A percentile compares a stretch with the other conserved stretches of the same genome.
These are phyloP conservation scores for Cenchrus americanus DNA, from an alignment of 176 grass and related monocot species.

Conservation along the genomic window DNA sequence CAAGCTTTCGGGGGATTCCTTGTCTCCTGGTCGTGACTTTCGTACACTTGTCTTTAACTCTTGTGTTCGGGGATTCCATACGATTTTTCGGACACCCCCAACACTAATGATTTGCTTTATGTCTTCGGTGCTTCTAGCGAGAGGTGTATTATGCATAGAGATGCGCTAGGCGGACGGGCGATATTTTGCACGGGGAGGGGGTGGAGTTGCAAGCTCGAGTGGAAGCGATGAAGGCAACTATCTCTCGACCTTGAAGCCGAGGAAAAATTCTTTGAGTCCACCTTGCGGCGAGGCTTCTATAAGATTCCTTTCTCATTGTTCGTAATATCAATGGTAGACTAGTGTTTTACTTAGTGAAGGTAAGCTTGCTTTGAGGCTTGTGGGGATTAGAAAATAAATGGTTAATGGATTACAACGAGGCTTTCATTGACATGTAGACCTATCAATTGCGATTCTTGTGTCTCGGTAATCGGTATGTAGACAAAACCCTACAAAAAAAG, in stretches of 20 bases:
- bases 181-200: conserved; percentile 77
- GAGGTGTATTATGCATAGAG: conserved; percentile 83
- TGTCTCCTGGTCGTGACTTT: no score
- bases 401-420: neutral
- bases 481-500: neutral
- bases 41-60: no score
- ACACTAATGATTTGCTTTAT: conserved; percentile 30
- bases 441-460: neutral
- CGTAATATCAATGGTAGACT: neutral
- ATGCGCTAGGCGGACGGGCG: conserved; percentile 72
- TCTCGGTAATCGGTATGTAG: neutral
- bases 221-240: conserved; percentile 69
- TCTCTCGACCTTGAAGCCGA: conserved; percentile 78
- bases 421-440: neutral
- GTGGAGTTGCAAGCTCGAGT: conserved; percentile 71
- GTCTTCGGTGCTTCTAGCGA: conserved; percentile 82
- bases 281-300: conserved; percentile 63
- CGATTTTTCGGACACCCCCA: no score
- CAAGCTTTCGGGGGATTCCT: no score
- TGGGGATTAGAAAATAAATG: neutral
- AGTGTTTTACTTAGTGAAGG: conserved; percentile 9
- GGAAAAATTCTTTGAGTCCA: conserved; percentile 75
- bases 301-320: conserved; percentile 37
- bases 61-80: no score
- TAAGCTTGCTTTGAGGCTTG: conserved; percentile 6